These are phyloP conservation scores for Fraxinus baroniana DNA, from an alignment of 305 asterid species.

Conservation along the genomic window DNA sequence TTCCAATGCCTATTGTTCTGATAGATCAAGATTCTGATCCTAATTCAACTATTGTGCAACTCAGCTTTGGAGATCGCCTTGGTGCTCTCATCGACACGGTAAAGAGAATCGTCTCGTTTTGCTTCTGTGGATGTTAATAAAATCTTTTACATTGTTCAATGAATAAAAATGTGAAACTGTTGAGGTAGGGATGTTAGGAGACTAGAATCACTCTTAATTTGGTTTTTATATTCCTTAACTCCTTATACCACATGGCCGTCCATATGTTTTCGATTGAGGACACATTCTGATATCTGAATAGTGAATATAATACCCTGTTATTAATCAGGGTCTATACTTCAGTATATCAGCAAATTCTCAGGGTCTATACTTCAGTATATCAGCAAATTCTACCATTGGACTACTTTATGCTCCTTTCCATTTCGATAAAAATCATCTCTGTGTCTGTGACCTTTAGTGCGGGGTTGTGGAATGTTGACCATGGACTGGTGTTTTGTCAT, in stretches of 20 bases:
- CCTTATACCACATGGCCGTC: neutral
- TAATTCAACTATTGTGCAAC: slow-evolving; percentile 81
- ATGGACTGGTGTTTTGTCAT: neutral
- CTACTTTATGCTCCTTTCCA: neutral
- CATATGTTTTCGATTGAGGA: neutral
- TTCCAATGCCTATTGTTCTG: slow-evolving; percentile 90
- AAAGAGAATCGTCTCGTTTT: slow-evolving; percentile 21
- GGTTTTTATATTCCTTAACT: neutral
- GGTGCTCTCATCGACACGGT: slow-evolving; percentile 98
- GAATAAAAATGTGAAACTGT: neutral
- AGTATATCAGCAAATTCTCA: neutral
- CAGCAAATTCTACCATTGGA: neutral
- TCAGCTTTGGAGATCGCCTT: slow-evolving; percentile 97
- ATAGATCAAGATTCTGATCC: slow-evolving; percentile 90
- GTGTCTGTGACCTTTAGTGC: neutral
- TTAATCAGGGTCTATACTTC: neutral
- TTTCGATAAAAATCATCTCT: neutral
- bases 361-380: neutral
- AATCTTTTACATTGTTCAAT: slow-evolving; percentile 4
- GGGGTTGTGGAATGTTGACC: neutral
- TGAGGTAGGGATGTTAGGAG: neutral
- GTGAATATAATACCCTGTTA: neutral
- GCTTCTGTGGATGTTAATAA: neutral
- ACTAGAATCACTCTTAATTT: neutral
- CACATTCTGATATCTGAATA: neutral